These are phyloP conservation scores for Solanum gracilifrons DNA, from an alignment of 257 asterid species.

Conservation along the genomic window DNA sequence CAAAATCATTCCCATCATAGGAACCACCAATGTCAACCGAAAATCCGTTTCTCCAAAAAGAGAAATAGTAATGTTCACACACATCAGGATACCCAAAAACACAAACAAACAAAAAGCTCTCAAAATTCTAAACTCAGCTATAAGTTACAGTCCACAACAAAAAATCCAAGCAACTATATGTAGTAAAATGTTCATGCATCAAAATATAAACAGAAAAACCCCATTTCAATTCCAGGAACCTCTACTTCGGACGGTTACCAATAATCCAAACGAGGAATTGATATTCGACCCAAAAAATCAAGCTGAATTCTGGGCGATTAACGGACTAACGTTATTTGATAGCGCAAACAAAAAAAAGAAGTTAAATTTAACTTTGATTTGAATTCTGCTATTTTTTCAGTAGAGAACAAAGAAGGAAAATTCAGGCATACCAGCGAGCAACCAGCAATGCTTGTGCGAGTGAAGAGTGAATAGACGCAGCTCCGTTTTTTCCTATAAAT, in stretches of 20 bases:
- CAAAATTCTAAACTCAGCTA: neutral
- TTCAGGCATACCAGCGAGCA: neutral
- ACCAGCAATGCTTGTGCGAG: neutral
- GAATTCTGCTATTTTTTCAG: neutral
- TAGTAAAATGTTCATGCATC: neutral
- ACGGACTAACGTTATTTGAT: neutral
- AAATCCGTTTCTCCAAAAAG: neutral
- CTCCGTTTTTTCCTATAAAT: neutral
- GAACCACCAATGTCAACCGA: neutral
- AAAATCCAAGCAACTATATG: neutral
- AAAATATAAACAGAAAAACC: neutral
- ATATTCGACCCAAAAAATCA: neutral
- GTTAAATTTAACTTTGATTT: neutral
- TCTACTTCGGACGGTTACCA: neutral
- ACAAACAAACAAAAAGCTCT: neutral
- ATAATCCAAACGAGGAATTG: neutral
- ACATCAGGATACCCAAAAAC: neutral
- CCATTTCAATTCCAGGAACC: neutral
- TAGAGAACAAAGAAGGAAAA: neutral
- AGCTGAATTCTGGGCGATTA: neutral
- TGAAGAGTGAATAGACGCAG: neutral
- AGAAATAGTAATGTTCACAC: neutral
- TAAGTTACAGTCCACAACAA: neutral
- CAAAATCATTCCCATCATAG: neutral
- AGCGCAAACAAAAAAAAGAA: neutral